These are phyloP conservation scores for Ceratocystis colombiana DNA, from an alignment of 2,329 filamentous ascomycete species.

Conservation along the genomic window DNA sequence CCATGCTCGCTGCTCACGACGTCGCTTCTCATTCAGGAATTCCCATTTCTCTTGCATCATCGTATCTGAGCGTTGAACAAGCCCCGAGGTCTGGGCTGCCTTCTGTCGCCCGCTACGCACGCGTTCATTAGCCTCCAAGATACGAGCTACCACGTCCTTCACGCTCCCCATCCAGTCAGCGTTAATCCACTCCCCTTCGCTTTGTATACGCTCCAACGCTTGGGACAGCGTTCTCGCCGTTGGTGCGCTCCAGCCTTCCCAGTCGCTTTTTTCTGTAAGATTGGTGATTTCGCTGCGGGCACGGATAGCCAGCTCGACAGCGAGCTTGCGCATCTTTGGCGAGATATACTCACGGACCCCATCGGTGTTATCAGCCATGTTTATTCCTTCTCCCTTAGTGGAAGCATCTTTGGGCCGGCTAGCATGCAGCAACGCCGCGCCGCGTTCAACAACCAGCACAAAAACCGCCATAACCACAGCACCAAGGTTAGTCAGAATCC, in stretches of 20 bases:
- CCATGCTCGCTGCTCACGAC: slow-evolving; percentile 54
- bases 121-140: slow-evolving; percentile 28
- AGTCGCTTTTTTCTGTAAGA: slow-evolving; percentile 40
- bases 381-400: slow-evolving; percentile 29
- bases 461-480: slow-evolving; percentile 52
- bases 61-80: slow-evolving; percentile 46
- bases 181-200: slow-evolving; percentile 43
- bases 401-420: slow-evolving; percentile 32
- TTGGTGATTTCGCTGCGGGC: slow-evolving; percentile 37
- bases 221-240: slow-evolving; percentile 47
- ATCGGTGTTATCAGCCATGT: slow-evolving; percentile 35
- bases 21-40: slow-evolving; percentile 55
- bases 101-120: slow-evolving; percentile 33
- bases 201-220: slow-evolving; percentile 33
- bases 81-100: slow-evolving; percentile 31
- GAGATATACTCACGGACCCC: slow-evolving; percentile 30
- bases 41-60: slow-evolving; percentile 71
- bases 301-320: slow-evolving; percentile 36
- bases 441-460: slow-evolving; percentile 39
- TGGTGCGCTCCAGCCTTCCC: slow-evolving; percentile 43
- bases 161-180: slow-evolving; percentile 55
- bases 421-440: slow-evolving; percentile 35
- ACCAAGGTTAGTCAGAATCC: slow-evolving; percentile 41
- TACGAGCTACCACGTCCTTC: slow-evolving; percentile 40
- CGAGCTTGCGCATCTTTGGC: slow-evolving; percentile 35